phyloP scores from a whole-genome alignment of 1,139 yeast genomes.

The Scheffersomyces segobiensis region DNA sequence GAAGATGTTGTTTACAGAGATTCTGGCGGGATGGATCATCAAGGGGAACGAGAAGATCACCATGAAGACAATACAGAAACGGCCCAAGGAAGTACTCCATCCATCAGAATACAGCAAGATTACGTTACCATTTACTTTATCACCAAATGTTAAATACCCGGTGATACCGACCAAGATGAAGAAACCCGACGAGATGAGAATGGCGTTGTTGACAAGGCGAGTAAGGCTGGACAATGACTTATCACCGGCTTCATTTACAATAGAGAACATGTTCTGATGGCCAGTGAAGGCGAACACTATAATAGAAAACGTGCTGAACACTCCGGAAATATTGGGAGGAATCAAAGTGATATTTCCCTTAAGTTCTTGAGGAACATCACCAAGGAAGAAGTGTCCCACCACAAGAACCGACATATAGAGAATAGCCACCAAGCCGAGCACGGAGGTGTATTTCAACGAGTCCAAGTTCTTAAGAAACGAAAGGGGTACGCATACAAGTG shows the following conservation, averaged over 20 bases:
- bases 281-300: conserved; percentile 52
- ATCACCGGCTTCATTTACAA: conserved; percentile 52
- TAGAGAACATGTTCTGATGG: conserved; percentile 52
- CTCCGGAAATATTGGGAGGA: conserved; percentile 60
- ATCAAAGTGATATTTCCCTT: conserved; percentile 58
- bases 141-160: conserved; percentile 49
- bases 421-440: conserved; percentile 43
- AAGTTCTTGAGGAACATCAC: conserved; percentile 45
- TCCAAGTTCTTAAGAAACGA: conserved; percentile 46
- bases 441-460: conserved; percentile 45
- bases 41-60: conserved; percentile 87
- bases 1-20: conserved; percentile 74
- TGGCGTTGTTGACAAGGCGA: conserved; percentile 55
- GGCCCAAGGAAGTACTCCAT: conserved; percentile 58
- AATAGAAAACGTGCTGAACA: conserved; percentile 60
- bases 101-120: conserved; percentile 63
- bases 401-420: conserved; percentile 40
- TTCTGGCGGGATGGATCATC: conserved; percentile 90
- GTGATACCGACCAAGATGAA: conserved; percentile 43
- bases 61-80: conserved; percentile 75
- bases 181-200: conserved; percentile 37
- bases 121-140: conserved; percentile 67
- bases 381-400: conserved; percentile 31
- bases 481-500: conserved; percentile 40
- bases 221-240: conserved; percentile 53